phyloP scores from a whole-genome alignment of 2,329 filamentous ascomycete genomes.

The Clonostachys chloroleuca region DNA sequence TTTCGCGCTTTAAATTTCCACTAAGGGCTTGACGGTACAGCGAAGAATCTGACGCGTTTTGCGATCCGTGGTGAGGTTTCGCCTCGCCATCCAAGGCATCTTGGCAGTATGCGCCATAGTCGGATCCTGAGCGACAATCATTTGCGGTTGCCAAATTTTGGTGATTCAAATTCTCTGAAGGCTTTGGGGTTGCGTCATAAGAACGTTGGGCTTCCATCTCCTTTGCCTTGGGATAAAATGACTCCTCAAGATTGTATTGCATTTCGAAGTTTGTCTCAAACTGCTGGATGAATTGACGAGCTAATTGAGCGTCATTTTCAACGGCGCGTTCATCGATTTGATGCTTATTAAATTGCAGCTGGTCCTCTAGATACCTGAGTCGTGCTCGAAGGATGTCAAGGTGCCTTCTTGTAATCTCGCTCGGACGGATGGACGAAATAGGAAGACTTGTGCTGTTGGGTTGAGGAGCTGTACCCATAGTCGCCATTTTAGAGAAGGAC shows the following conservation, averaged over 20 bases:
- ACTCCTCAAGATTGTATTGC: slow-evolving; percentile 40
- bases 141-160: slow-evolving; percentile 7
- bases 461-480: background rate
- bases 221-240: slow-evolving; percentile 30
- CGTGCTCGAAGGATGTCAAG: slow-evolving; percentile 44
- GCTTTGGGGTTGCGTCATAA: background rate
- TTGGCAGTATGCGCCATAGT: background rate
- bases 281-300: slow-evolving; percentile 40
- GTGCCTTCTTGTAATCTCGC: slow-evolving; percentile 57
- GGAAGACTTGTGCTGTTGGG: slow-evolving; percentile 24
- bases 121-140: too few relatives aligned
- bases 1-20: slow-evolving; percentile 1
- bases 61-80: too few relatives aligned
- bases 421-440: slow-evolving; percentile 54
- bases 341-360: slow-evolving; percentile 57
- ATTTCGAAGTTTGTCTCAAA: slow-evolving; percentile 41
- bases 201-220: slow-evolving; percentile 3
- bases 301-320: slow-evolving; percentile 31
- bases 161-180: background rate
- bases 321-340: slow-evolving; percentile 55
- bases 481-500: background rate
- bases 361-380: slow-evolving; percentile 53
- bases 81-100: too few relatives aligned
- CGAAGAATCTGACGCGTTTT: too few relatives aligned
- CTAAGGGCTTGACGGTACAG: too few relatives aligned